Evolutionary conservation across 2,329 filamentous ascomycete species (phyloP), one percentile per base, ranked within the genome.

Genomic region (Akanthomyces muscarius): DNA sequence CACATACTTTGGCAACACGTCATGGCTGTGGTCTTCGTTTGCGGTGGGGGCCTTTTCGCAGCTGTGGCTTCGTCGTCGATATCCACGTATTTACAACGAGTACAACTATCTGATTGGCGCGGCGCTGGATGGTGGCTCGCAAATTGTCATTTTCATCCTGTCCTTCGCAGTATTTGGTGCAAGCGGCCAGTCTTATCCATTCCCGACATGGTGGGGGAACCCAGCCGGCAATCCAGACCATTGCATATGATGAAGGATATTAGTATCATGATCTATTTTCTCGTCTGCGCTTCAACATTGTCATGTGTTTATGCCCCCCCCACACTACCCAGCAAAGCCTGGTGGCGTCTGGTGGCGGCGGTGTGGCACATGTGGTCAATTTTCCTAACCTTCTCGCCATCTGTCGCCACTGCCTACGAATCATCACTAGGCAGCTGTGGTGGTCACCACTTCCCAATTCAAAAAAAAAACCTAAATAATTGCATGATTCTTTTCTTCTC

Each of bases 1-100:
- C 55, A 70, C 77, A 0, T 77, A 71, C 54, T 75, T 76, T 38
- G 79, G 77, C 4, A 77, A 64, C 36, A 68, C 78, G 52, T 71
- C 73, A 2, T 75, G 72, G 25, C 68, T 78, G 16, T 66, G 71
- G 64, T 68, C 68, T 0, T 75, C 69, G 36, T 75, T 76, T 60
- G 66, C 68, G 0, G 64, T 74, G 16, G 76, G 74, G 8, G 70
- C 74, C 33, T 69, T 75, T 36, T 69, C 67, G 6, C 71, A 72
- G 53, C 63, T 68, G 16, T 73, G 67, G 56, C 62, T 73, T 5
- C 62, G 71, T 5, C 67, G 65, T 14, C 64, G 69, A 3, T 44
- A 65, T 10, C 71, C 71, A 4, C 62, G 56, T 14, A 66, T 68
- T 47, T 72, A 69, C 52, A 68, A 68, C 60, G 68, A 69, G 65